Base-by-base conservation (phyloP, 192 early-diverging fungal genomes). In the Helicostylum pulchrum region DNA sequence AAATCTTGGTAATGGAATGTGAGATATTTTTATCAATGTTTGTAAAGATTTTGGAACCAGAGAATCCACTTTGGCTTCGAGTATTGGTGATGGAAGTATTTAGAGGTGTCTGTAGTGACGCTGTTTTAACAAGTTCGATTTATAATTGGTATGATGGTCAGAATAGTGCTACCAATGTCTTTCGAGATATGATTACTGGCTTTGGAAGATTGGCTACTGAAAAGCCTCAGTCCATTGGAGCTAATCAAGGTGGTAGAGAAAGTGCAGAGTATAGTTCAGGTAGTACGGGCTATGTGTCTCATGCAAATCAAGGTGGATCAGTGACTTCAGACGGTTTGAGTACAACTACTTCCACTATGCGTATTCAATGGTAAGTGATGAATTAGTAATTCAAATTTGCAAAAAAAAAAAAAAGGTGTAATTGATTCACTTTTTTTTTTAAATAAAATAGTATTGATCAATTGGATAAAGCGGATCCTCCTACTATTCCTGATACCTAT, bases 11-110 rank as follows among this genome's bases (percentile, higher is more conserved):
- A 2, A 90, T 92, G 61, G 94, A 97, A 67, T 95, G 94, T 79
- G 97, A 99, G 74, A 90, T 98, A 34, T 94, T 98, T 61, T 68
- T 99, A 31, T 88, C 91, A 5, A 88, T 99, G 78, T 84, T 94
- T 61, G 84, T 89, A 39, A 88, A 92, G 62, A 80, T 94, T 20
- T 56, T 94, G 30, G 94, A 93, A 26, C 83, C 91, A 2, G 91
- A 93, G 49, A 81, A 85, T 58, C 85, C 86, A 21, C 61, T 82
- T 6, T 96, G 94, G 94, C 85, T 92, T 31, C 75, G 89, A 14
- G 87, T 92, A 1, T 62, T 94, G 53, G 81, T 91, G 0, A 82
- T 93, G 82, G 94, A 96, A 72, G 85, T 88, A 36, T 88, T 89
- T 71, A 84, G 85, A 34, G 82, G 78, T 12, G 77, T 92, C 1